Conservation (phyloP, 169 alveolate species). For the Eimeria zaria region DNA sequence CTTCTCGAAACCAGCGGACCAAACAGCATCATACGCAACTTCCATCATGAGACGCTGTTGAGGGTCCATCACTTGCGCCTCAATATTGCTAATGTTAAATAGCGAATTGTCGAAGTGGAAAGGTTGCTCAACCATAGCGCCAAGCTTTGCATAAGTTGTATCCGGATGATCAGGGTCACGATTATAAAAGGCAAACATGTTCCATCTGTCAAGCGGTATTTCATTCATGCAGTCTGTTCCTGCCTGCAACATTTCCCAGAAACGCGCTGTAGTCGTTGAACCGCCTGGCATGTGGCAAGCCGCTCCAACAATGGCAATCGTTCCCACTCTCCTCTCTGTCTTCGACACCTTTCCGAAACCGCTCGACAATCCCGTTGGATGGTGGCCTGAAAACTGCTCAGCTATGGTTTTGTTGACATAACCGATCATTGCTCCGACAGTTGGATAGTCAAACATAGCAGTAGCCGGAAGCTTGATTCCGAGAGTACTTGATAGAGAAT, state of each 20-base stretch:
- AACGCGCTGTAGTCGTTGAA: conserved; percentile 65
- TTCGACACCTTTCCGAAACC: conserved; percentile 23
- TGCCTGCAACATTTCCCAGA: conserved; percentile 81
- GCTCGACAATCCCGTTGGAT: conserved; percentile 26
- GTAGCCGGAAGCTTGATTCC: conserved; percentile 90
- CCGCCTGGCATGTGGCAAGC: conserved; percentile 88
- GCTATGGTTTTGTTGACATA: conserved; percentile 84
- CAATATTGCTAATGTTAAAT: conserved; percentile 86
- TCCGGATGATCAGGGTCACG: conserved; percentile 87
- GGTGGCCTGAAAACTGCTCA: conserved; percentile 75
- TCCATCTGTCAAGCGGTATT: conserved; percentile 88
- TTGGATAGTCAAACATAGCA: conserved; percentile 89
- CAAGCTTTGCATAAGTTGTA: conserved; percentile 84
- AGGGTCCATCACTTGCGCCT: conserved; percentile 89
- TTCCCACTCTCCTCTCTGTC: conserved; percentile 65
- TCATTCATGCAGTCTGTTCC: conserved; percentile 86
- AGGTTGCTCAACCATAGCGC: conserved; percentile 88
- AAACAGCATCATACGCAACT: conserved; percentile 87
- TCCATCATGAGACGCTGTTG: conserved; percentile 91
- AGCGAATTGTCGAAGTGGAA: conserved; percentile 85
- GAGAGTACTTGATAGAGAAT: conserved; percentile 84
- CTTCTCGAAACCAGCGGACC: conserved; percentile 82
- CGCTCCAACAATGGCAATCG: conserved; percentile 85
- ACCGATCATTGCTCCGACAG: conserved; percentile 87
- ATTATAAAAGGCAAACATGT: conserved; percentile 85